Evolutionary conservation across 768 basidiomycete genomes (phyloP), one percentile per base, ranked within the genome.

Genomic region (Kondoa malvinella): DNA sequence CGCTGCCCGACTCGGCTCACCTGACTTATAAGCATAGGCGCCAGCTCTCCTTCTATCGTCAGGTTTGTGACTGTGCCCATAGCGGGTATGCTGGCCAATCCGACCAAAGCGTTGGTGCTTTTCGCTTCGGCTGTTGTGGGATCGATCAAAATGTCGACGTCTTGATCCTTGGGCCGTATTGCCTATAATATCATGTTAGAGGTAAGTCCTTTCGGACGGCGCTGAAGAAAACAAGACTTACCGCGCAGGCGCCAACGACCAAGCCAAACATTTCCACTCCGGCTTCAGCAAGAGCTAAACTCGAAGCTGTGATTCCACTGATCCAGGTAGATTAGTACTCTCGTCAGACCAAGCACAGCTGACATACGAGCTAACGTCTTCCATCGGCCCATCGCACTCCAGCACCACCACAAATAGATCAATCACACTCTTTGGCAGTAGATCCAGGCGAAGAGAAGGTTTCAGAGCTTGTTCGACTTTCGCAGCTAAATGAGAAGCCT

Each of bases 401-500:
- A 70, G 57, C 33, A 99, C 80, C 1, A 85, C 87, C 64, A 99
- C 79, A 77, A 88, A 94, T 58, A 97, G 80, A 78, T 99, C 95
- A 73, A 97, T 84, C 8, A 86, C 86, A 0, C 91, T 88, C 76
- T 99, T 99, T 17, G 95, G 94, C n/a, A 95, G 81, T 1, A 87
- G 81, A 73, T 94, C 90, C 56, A 96, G 81, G 56, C 90, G 84
- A 14, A 97, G 82, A 4, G 92, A 84, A 0, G 95, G 85, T 0
- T 84, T 78, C 21, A 99, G 81, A 1, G 90, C 85, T 77, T 95
- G 92, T 66, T 89, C 85, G 32, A 99, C 85, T 25, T 88, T 83
- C 57, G 86, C 82, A 0, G 89, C 85, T 34, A 96, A 80, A 0
- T 88, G 85, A 62, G 89, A 81, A 71, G 96, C 91, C 79, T 99